Evolutionary conservation across 768 basidiomycete genomes (phyloP), one percentile per base, ranked within the genome.

Genomic region (Lentinus brumalis): DNA sequence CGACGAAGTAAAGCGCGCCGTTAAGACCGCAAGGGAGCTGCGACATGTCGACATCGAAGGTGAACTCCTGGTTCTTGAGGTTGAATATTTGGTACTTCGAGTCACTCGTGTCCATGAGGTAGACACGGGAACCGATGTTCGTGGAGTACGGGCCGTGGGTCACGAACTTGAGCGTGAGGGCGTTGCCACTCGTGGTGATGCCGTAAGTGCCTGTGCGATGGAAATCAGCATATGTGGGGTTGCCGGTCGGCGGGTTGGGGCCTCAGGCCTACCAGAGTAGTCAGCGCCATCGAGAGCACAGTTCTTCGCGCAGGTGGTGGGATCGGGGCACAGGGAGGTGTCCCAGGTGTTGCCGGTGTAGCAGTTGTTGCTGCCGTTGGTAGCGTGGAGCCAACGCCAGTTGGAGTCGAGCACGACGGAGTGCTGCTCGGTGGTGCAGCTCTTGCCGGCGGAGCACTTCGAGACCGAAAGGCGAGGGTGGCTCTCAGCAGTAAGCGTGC

Each of bases 271-370:
- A 56, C 68, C 66, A 14, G 57, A 26, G 67, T 76, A 76, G 63
- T 73, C 72, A 11, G 74, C 74, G 51, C 75, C 75, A 59, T 76
- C 71, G 54, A 72, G 64, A 2, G 71, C 71, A 52, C 71, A 72
- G 66, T 70, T 70, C 54, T 57, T 35, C 3, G 82, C 79, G 68
- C 84, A 85, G 51, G 80, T 81, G 5, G 66, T 69, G 21, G 74
- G 70, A 64, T 81, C 78, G 44, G 82, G 78, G 76, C 84, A 86
- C 47, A 83, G 69, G 6, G 79, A 73, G 11, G 75, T 60, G 72
- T 84, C 76, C 82, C 82, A 86, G 9, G 74, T 68, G 76, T 84
- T 84, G 38, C 83, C 84, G 63, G 80, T 83, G 76, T 85, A 85
- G 74, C 74, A 77, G 70, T 77, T 77, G 53, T 73, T 75, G 65